These are phyloP conservation scores for Daldinia eschscholtzii DNA, from an alignment of 2,329 filamentous ascomycete genomes.

Conservation along the genomic window DNA sequence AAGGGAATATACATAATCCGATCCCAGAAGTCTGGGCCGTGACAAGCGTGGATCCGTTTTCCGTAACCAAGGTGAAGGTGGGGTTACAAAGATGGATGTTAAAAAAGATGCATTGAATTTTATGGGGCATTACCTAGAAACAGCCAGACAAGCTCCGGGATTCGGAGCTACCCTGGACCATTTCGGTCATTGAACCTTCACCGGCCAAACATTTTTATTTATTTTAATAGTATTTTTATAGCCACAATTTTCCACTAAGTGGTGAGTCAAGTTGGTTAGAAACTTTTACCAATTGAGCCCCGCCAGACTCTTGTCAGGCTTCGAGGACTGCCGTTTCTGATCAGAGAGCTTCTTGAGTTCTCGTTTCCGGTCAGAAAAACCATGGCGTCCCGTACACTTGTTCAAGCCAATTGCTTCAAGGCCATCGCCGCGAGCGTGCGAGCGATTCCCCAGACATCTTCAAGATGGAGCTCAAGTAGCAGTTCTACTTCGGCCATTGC, in stretches of 20 bases:
- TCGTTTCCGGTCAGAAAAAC: conserved; percentile 47
- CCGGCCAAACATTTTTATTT: conserved; percentile 20
- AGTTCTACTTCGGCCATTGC: conserved; percentile 93
- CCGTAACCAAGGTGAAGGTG: not conserved
- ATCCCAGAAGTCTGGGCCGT: conserved; percentile 15
- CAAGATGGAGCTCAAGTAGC: conserved; percentile 61
- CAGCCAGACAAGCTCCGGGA: conserved; percentile 40
- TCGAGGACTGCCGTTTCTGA: conserved; percentile 47
- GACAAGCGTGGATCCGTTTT: not conserved
- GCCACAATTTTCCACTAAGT: conserved; percentile 31
- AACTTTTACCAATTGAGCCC: conserved; percentile 43
- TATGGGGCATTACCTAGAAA: conserved; percentile 10
- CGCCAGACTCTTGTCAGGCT: conserved; percentile 26
- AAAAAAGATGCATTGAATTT: conserved; percentile 7
- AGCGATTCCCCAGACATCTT: conserved; percentile 40
- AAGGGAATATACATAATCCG: conserved; percentile 13
- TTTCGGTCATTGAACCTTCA: conserved; percentile 16
- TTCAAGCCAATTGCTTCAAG: conserved; percentile 47
- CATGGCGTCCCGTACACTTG: conserved; percentile 51
- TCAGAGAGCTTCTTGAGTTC: conserved; percentile 47
- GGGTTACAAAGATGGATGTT: not conserved
- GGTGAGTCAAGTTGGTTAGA: conserved; percentile 43
- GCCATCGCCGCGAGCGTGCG: conserved; percentile 44
- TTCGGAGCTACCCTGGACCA: conserved; percentile 38
- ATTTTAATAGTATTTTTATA: not conserved